These are phyloP conservation scores for Sarocladium brachiariae DNA, from an alignment of 2,329 filamentous ascomycete genomes.

Conservation along the genomic window DNA sequence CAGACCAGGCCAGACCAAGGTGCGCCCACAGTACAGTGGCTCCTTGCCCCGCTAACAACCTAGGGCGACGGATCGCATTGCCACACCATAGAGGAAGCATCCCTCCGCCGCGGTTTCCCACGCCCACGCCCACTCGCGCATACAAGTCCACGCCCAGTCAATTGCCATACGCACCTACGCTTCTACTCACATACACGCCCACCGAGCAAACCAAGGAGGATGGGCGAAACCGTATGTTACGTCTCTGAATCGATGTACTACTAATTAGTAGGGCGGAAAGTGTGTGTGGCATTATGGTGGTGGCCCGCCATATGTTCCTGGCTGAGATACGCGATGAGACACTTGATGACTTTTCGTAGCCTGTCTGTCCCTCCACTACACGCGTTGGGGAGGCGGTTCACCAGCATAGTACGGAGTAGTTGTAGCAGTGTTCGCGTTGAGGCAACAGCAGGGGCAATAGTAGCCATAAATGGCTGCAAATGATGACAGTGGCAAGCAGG, in stretches of 20 bases:
- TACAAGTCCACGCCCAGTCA: constrained; percentile 6
- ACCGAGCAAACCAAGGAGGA: not conserved
- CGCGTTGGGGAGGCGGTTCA: not conserved
- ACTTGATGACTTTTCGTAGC: too few species aligned
- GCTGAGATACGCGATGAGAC: constrained; percentile 4
- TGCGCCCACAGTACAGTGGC: constrained; percentile 1
- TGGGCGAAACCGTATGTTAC: constrained; percentile 6
- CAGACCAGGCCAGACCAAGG: not conserved
- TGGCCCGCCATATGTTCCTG: constrained; percentile 6
- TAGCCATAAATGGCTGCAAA: not conserved
- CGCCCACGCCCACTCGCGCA: constrained; percentile 1
- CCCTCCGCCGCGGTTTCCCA: not conserved
- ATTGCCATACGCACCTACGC: not conserved
- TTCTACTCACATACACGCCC: not conserved
- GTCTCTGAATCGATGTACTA: not conserved
- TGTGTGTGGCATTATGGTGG: not conserved
- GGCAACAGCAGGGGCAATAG: too few species aligned
- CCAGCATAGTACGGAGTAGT: not conserved
- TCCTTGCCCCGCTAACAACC: not conserved
- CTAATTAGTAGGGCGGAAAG: too few species aligned
- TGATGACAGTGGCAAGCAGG: too few species aligned
- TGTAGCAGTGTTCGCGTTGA: too few species aligned
- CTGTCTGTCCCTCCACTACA: not conserved
- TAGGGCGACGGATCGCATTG: constrained; percentile 3
- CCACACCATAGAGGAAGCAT: constrained; percentile 1